Evolutionary conservation across 2,329 filamentous ascomycete species (phyloP), one percentile per base, ranked within the genome.

Genomic region (Cladosporium sp.): DNA sequence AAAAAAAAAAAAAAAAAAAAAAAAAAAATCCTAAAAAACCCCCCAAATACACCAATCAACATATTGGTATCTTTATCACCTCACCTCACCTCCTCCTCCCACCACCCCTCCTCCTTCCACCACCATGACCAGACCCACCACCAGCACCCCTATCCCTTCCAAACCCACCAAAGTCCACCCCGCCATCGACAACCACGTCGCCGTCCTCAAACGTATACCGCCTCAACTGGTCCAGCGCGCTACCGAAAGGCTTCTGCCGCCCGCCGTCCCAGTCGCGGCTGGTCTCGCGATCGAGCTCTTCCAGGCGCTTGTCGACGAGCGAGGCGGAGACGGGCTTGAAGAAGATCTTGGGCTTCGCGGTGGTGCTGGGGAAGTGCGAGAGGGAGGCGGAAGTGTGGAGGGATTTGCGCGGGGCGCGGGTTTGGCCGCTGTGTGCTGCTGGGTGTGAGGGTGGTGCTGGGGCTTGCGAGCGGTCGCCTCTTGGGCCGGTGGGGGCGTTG

Each of bases 311-410:
- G 18, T 85, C 82, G 0, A 86, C 89, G 6, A 93, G 79, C 0
- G 88, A 85, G 6, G 87, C 83, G 0, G 86, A 76, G 0, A 92
- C 91, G 1, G 90, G 87, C 52, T 85, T 80, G 76, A 82, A 90
- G 76, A 90, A 90, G 16, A 91, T 77, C 68, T 86, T 85, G 0
- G 88, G 88, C 72, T 89, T 89, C 0, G 86, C 78, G 1, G 79
- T 80, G 0, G 88, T 90, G 21, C 81, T 86, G 53, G 78, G 76
- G 76, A 90, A 90, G 14, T 87, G 80, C 55, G n/a, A 67, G 61
- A 31, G 61, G 62, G 64, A 57, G 63, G 71, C 11, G 56, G 70
- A 40, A 49, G 68, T 40, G 31, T 64, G 40, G 58, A 49, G 65
- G 66, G 44, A 55, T 66, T 52, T 66, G 31, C 64, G 46, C 14